These are phyloP conservation scores for Yamadazyma dendronema DNA, from an alignment of 1,139 yeast species.

Conservation along the genomic window DNA sequence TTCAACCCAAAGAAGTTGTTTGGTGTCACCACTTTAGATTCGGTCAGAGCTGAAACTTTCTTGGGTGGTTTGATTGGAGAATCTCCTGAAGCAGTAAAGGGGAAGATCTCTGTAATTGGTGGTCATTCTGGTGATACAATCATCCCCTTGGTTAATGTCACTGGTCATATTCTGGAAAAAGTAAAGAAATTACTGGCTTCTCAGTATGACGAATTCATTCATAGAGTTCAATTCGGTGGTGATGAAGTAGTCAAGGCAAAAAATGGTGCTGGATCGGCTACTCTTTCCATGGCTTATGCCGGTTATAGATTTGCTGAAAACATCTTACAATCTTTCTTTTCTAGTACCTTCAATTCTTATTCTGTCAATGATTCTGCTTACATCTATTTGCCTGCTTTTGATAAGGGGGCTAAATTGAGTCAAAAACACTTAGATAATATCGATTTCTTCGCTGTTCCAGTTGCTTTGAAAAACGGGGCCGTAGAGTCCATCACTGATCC, in stretches of 20 bases:
- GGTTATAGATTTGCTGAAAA: slow-evolving; percentile 65
- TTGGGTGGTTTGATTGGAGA: slow-evolving; percentile 42
- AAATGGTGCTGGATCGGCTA: slow-evolving; percentile 75
- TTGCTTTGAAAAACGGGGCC: slow-evolving; percentile 51
- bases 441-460: slow-evolving; percentile 65
- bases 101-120: slow-evolving; percentile 62
- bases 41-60: slow-evolving; percentile 69
- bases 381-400: slow-evolving; percentile 57
- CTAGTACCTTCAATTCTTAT: slow-evolving; percentile 21
- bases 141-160: slow-evolving; percentile 51
- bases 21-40: slow-evolving; percentile 73
- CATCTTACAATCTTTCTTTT: slow-evolving; percentile 43
- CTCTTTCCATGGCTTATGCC: slow-evolving; percentile 76
- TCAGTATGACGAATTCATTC: slow-evolving; percentile 44
- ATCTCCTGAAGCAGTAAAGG: slow-evolving; percentile 38
- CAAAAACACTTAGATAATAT: slow-evolving; percentile 36
- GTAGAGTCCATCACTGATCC: slow-evolving; percentile 45
- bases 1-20: slow-evolving; percentile 63
- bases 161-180: slow-evolving; percentile 24
- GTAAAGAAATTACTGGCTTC: slow-evolving; percentile 29
- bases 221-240: slow-evolving; percentile 74
- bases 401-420: slow-evolving; percentile 48
- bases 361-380: slow-evolving; percentile 56
- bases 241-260: slow-evolving; percentile 80
- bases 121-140: slow-evolving; percentile 80